Base-by-base conservation (phyloP, 495 filamentous ascomycete genomes). In the Penicillium cataractarum region DNA sequence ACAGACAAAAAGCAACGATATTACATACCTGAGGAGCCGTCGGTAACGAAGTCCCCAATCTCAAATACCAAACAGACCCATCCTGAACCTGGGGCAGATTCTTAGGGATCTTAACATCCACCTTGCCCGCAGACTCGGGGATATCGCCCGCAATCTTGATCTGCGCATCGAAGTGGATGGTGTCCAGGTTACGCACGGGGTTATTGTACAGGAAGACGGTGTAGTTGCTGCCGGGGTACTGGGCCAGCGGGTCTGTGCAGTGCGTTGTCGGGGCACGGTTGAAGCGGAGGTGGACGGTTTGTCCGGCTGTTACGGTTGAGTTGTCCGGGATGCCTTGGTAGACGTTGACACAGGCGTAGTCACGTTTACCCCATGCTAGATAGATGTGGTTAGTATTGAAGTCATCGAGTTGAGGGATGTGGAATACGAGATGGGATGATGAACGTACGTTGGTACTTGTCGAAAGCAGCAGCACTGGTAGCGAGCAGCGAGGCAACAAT, bases 171-270 rank as follows among this genome's bases (percentile, higher is more conserved):
- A 56, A 72, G 33, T 42, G 42, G 37, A 76, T 66, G 4, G 53
- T 58, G 37, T 72, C 66, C 17, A 35, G 59, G 0, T 66, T 42
- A 32, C 71, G 69, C 6, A 74, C 65, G 2, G 73, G 76, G 66
- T 78, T 78, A 69, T 80, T 80, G 59, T 77, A 78, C 39, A 78
- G 69, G 63, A 64, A 72, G 6, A 76, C 58, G 33, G 55, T 64
- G 63, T 78, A 78, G 33, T 64, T 57, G 62, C 39, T 46, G 5
- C 65, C 65, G 0, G 67, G 67, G 58, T 71, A 73, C 37, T 73
- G 32, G 24, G 24, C 46, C 53, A 76, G 52, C 3, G 61, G 61
- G 44, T 68, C 62, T 4, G 64, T 31, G 63, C 71, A 76, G 61
- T 69, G 70, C 17, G 58, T 59, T 3, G 71, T 74, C 19, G 69